Percentiles rank a stretch among this genome's conserved stretches.
Evolutionary conservation across 2,329 filamentous ascomycete species (phyloP).

Genomic region (Alternaria viburni): DNA sequence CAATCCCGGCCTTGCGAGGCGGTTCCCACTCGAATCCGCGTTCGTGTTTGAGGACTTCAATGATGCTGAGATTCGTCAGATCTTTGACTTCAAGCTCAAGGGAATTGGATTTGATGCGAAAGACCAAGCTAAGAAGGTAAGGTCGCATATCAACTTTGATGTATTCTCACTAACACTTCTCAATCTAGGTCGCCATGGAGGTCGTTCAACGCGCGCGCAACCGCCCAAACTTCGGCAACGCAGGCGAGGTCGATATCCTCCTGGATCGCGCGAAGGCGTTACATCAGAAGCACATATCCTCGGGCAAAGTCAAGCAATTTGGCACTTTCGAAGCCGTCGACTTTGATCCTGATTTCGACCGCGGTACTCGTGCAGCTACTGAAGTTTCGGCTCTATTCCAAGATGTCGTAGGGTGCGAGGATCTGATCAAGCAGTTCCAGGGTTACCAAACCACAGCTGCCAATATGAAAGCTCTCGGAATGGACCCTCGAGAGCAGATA

Average conservation of each 20-base stretch:
- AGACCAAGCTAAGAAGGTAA: constrained; percentile 53
- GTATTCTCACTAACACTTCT: background rate
- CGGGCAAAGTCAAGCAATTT: constrained; percentile 28
- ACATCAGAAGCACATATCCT: constrained; percentile 55
- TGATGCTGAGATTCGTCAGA: constrained; percentile 62
- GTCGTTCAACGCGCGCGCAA: constrained; percentile 68
- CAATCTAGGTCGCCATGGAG: constrained; percentile 56
- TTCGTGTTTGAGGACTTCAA: constrained; percentile 75
- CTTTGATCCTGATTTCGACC: constrained; percentile 66
- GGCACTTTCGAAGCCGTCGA: constrained; percentile 55
- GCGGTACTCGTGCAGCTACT: constrained; percentile 52
- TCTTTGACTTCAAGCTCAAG: constrained; percentile 69
- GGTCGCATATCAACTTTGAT: no score
- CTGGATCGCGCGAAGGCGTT: constrained; percentile 63
- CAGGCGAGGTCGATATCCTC: constrained; percentile 75
- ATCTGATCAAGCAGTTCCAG: constrained; percentile 60
- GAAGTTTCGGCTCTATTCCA: constrained; percentile 62
- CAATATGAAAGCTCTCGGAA: constrained; percentile 57
- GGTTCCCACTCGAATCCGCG: constrained; percentile 68
- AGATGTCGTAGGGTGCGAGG: constrained; percentile 64
- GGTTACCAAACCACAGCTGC: constrained; percentile 61
- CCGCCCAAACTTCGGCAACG: constrained; percentile 73
- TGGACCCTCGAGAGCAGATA: constrained; percentile 65
- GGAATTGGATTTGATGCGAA: constrained; percentile 61
- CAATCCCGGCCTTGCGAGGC: constrained; percentile 71